Evolutionary conservation across 225 moss, liverwort and hornwort species (phyloP), one percentile per base, ranked within the genome.

Genomic region (Bryoerythrophyllum caledonicum): DNA sequence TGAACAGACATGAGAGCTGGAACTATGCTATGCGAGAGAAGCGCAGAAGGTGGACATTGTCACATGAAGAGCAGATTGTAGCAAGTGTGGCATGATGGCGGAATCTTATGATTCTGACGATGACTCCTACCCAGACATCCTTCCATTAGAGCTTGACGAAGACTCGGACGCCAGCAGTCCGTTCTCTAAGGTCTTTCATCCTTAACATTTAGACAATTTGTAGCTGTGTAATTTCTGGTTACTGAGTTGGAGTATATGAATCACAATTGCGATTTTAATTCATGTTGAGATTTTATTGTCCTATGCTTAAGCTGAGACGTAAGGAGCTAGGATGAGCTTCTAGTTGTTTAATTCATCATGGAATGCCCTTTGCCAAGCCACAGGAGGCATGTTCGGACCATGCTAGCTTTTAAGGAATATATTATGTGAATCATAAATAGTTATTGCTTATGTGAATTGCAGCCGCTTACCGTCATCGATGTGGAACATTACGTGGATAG

Each of bases 111-210:
- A 76, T 76, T 83, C 65, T 70, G 86, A 83, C 32, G 78, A 81
- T 81, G 73, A 35, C 48, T 80, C 75, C 75, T 78, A 75, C 55
- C 83, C 81, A 54, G 76, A 81, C 37, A 78, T 81, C 40, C 76
- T 49, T 51, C 58, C 83, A 23, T 75, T 83, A 76, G 78, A 86
- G 65, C 86, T 83, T 78, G 86, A 76, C 63, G 78, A 76, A 60
- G 81, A 77, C 46, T 81, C 79, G 52, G 81, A 87, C 11, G 67
- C 32, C 72, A 75, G 74, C 66, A 77, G 75, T 73, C 54, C 72
- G 27, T 81, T 81, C 54, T 76, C 79, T 43, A 74, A 87, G 84
- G 87, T 84, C 68, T 81, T 76, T 46, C 32, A 52, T 74, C 26
- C 37, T 28, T 30, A 59, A 28, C 64, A 28, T 84, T 48, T 20